Evolutionary conservation across 192 early-diverging fungal genomes (phyloP), one percentile per base, ranked within the genome.

Genomic region (Cladochytrium replicatum): DNA sequence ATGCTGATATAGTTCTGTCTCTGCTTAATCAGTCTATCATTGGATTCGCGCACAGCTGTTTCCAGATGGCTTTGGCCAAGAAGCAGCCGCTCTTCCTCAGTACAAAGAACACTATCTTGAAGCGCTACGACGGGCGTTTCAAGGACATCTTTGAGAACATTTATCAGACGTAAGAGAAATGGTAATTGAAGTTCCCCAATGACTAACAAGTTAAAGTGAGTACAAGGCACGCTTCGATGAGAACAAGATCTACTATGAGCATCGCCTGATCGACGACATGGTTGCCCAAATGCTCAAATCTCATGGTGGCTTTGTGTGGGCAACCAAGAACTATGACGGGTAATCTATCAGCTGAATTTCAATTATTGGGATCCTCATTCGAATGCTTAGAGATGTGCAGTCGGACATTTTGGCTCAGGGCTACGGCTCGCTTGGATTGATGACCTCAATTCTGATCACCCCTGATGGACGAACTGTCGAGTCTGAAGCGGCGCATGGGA

Each of bases 251-350:
- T 98, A 88, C 89, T 98, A 98, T 61, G 91, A 95, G 66, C 94
- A 98, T 67, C 83, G 94, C 42, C n/a, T 97, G 27, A 93, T 97
- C 56, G 94, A 97, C 69, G 94, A 97, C 63, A 95, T 95, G 92
- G 90, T 93, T 64, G 94, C 94, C 4, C 92, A 98, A 71, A 85
- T 84, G 42, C 69, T 98, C 55, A 98, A 98, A 72, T 91, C 90
- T 38, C 66, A 82, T 29, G 94, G 94, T 41, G 88, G 87, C 26
- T 92, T 93, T 42, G 83, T 97, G 13, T 89, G 89, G 80, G 91
- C 93, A 7, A 80, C 78, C 67, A 92, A 92, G 68, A 97, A 97
- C 79, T 92, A 91, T 71, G 86, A 92, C 54, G 63, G 43, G 13
- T 51, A 51, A 58, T 4, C 13, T 1, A 22, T 53, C 5, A 2